Evolutionary conservation across 2,329 filamentous ascomycete genomes (phyloP).

Genomic region (Ceratocystis diversiconidia): DNA sequence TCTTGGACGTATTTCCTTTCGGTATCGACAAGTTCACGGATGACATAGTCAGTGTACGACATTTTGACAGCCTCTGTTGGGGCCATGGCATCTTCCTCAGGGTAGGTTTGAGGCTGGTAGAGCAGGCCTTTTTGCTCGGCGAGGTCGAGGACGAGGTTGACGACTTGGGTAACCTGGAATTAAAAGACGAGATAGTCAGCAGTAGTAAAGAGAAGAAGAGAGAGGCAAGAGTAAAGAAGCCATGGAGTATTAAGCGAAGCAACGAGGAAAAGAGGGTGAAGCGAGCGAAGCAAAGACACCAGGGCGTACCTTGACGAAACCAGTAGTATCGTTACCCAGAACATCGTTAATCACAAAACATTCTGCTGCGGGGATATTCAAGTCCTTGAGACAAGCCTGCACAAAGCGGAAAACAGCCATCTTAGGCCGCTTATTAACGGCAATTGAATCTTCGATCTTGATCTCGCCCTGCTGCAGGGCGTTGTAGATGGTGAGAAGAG

Average conservation of each 20-base stretch:
- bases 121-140: conserved; percentile 67
- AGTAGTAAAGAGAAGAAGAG: background rate
- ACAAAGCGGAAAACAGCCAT: conserved; percentile 86
- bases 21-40: conserved; percentile 83
- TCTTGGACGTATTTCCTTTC: conserved; percentile 98
- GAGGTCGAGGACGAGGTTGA: conserved; percentile 82
- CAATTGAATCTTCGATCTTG: conserved; percentile 46
- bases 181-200: background rate
- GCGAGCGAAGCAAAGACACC: background rate
- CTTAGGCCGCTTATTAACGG: conserved; percentile 67
- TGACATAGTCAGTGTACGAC: conserved; percentile 69
- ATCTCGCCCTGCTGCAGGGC: conserved; percentile 58
- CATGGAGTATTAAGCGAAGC: background rate
- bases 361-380: conserved; percentile 64
- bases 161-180: conserved; percentile 60
- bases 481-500: conserved; percentile 82
- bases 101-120: conserved; percentile 42
- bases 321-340: conserved; percentile 86
- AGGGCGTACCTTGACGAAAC: conserved; percentile 71
- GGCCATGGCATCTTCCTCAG: conserved; percentile 36
- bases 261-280: background rate
- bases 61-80: conserved; percentile 47
- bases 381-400: conserved; percentile 70
- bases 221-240: background rate
- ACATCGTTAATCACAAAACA: conserved; percentile 88